phyloP scores from a whole-genome alignment of 352 stramenopile genomes.

The Plasmopara muralis region DNA sequence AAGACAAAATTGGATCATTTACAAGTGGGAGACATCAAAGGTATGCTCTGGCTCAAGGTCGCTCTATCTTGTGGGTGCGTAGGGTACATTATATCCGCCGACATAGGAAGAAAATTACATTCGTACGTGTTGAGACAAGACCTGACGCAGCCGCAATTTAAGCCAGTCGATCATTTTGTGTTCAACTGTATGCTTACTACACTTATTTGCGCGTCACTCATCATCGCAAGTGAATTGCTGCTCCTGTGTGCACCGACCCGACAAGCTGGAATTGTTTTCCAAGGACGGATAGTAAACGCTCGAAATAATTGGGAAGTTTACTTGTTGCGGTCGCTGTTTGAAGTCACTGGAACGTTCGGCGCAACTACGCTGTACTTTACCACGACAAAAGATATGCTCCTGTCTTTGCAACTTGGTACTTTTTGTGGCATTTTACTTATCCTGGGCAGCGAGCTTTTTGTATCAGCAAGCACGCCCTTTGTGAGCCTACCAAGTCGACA shows the following conservation, averaged over 20 bases:
- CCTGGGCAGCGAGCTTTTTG: slow-evolving; percentile 43
- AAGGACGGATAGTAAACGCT: slow-evolving; percentile 65
- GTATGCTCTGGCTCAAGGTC: slow-evolving; percentile 64
- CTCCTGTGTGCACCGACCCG: slow-evolving; percentile 62
- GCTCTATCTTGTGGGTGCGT: slow-evolving; percentile 56
- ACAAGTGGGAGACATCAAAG: slow-evolving; percentile 23
- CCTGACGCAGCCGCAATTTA: slow-evolving; percentile 14
- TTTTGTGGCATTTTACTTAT: slow-evolving; percentile 54
- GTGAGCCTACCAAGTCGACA: slow-evolving; percentile 20
- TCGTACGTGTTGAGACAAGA: slow-evolving; percentile 34
- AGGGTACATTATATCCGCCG: slow-evolving; percentile 51
- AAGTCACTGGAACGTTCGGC: slow-evolving; percentile 49
- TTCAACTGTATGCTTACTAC: slow-evolving; percentile 69
- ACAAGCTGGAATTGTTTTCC: slow-evolving; percentile 47
- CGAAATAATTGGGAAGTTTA: slow-evolving; percentile 61
- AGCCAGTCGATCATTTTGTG: slow-evolving; percentile 53
- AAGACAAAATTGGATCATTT: slow-evolving; percentile 37
- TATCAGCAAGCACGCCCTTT: slow-evolving; percentile 18
- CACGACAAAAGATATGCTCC: slow-evolving; percentile 44
- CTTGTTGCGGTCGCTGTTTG: slow-evolving; percentile 47
- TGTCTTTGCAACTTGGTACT: slow-evolving; percentile 70
- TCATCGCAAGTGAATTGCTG: slow-evolving; percentile 71
- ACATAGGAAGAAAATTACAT: slow-evolving; percentile 37
- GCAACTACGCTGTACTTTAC: slow-evolving; percentile 57
- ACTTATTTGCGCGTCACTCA: slow-evolving; percentile 63